Percentiles rank a stretch among this genome's conserved stretches.
phyloP scores from a whole-genome alignment of 2,329 filamentous ascomycete species.

The Fusarium sp. region DNA sequence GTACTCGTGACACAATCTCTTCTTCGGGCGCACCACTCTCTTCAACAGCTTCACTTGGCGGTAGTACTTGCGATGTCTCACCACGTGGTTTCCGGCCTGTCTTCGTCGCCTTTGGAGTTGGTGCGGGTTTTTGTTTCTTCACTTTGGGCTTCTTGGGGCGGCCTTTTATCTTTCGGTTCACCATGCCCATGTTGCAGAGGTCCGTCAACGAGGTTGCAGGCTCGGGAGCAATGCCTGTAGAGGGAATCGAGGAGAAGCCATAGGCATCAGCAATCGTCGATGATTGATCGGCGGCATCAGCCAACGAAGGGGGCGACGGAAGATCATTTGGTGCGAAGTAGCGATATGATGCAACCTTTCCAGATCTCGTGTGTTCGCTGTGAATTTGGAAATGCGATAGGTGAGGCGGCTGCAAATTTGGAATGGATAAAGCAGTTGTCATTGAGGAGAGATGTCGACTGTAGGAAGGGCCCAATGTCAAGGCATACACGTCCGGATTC shows the following conservation, averaged over 20 bases:
- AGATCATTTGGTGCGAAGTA: conserved; percentile 46
- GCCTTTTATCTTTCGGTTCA: conserved; percentile 48
- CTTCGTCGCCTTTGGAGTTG: conserved; percentile 16
- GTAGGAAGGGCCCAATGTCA: conserved; percentile 56
- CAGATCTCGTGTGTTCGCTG: conserved; percentile 55
- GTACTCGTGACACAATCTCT: background rate
- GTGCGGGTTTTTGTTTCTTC: conserved; percentile 25
- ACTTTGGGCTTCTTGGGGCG: conserved; percentile 40
- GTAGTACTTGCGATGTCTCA: background rate
- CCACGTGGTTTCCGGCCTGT: conserved; percentile 11
- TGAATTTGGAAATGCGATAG: conserved; percentile 54
- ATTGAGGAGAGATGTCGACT: conserved; percentile 57
- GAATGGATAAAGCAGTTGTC: conserved; percentile 54
- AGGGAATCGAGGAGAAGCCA: conserved; percentile 34
- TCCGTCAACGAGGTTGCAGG: conserved; percentile 41
- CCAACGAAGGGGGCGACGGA: background rate
- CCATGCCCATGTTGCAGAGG: conserved; percentile 47
- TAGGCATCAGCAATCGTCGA: conserved; percentile 22
- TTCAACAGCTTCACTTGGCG: background rate
- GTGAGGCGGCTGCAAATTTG: conserved; percentile 52
- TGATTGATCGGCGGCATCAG: background rate
- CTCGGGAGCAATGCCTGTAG: conserved; percentile 11
- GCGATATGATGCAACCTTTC: conserved; percentile 56
- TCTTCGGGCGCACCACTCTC: background rate
- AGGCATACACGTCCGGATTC: conserved; percentile 56